These are phyloP conservation scores for Yamadazyma taylorii DNA, from an alignment of 1,139 yeast genomes.

Conservation along the genomic window DNA sequence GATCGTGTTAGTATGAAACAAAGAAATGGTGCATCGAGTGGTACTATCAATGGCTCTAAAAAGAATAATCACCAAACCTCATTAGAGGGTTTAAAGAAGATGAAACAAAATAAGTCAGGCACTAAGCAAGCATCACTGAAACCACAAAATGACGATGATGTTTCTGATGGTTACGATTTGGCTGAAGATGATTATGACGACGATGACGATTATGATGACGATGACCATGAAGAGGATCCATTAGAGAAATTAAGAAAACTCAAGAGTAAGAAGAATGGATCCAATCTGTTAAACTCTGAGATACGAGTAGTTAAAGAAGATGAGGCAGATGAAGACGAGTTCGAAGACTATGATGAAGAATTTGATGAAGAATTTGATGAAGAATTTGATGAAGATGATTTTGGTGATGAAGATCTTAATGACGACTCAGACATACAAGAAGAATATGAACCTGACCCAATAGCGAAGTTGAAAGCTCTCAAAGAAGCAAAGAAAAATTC, in stretches of 20 bases:
- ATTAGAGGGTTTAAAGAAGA: slow-evolving; percentile 20
- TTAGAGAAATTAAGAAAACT: slow-evolving; percentile 23
- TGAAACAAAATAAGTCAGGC: slow-evolving; percentile 15
- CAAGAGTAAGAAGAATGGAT: slow-evolving; percentile 18
- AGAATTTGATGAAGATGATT: slow-evolving; percentile 4
- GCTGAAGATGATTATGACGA: slow-evolving; percentile 21
- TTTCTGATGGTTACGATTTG: too few species aligned
- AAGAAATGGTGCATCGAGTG: slow-evolving; percentile 1
- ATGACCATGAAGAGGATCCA: slow-evolving; percentile 23
- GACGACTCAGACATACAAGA: too few species aligned
- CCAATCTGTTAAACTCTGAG: slow-evolving; percentile 14
- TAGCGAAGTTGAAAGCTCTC: slow-evolving; percentile 44
- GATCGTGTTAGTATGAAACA: too few species aligned
- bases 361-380: slow-evolving; percentile 15
- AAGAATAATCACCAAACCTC: slow-evolving; percentile 22
- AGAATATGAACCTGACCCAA: slow-evolving; percentile 30
- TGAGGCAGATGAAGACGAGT: slow-evolving; percentile 12
- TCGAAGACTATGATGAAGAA: slow-evolving; percentile 6
- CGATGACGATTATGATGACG: slow-evolving; percentile 17
- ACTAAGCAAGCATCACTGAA: slow-evolving; percentile 9
- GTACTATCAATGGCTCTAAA: slow-evolving; percentile 1
- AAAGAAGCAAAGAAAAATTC: slow-evolving; percentile 29
- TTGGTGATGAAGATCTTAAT: neutral
- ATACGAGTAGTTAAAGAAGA: slow-evolving; percentile 29
- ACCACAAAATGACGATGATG: slow-evolving; percentile 28